phyloP scores from a whole-genome alignment of 352 stramenopile genomes.

The Phytophthora quininea region DNA sequence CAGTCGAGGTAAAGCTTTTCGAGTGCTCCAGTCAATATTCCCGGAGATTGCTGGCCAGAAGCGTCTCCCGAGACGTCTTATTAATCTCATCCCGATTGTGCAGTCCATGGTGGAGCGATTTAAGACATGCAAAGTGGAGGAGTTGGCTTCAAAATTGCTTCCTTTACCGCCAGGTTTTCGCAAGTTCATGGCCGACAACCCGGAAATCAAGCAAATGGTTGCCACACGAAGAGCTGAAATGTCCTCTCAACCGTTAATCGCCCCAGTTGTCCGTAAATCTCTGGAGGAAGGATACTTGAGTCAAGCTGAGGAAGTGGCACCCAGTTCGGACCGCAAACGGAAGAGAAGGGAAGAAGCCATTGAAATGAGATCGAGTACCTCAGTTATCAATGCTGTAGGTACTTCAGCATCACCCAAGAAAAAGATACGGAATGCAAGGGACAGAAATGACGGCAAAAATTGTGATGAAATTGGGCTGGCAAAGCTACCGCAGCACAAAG shows the following conservation, averaged over 20 bases:
- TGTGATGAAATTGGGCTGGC: slow-evolving; percentile 17
- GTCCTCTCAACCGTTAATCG: slow-evolving; percentile 20
- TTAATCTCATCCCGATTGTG: slow-evolving; percentile 66
- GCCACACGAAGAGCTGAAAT: slow-evolving; percentile 12
- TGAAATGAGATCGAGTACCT: slow-evolving; percentile 46
- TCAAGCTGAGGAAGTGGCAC: slow-evolving; percentile 41
- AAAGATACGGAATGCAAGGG: slow-evolving; percentile 15
- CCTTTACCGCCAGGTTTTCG: slow-evolving; percentile 42
- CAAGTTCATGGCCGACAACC: slow-evolving; percentile 53
- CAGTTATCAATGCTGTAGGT: slow-evolving; percentile 1
- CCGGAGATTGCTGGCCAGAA: slow-evolving; percentile 28
- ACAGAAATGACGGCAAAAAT: background rate
- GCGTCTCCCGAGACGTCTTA: slow-evolving; percentile 57
- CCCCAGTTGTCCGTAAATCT: slow-evolving; percentile 31
- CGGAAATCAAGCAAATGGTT: slow-evolving; percentile 34
- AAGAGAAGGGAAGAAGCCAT: slow-evolving; percentile 60
- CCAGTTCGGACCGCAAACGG: slow-evolving; percentile 40
- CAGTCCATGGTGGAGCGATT: slow-evolving; percentile 55
- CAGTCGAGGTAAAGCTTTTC: slow-evolving; percentile 43
- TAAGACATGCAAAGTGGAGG: slow-evolving; percentile 40
- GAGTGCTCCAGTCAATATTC: slow-evolving; percentile 62
- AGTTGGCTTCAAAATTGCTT: slow-evolving; percentile 37
- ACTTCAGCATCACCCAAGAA: slow-evolving; percentile 6
- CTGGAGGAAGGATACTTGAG: slow-evolving; percentile 67
- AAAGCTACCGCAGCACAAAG: slow-evolving; percentile 59